These are phyloP conservation scores for Naegleria gruberi DNA, from an alignment of 208 protist genomes.

Conservation along the genomic window DNA sequence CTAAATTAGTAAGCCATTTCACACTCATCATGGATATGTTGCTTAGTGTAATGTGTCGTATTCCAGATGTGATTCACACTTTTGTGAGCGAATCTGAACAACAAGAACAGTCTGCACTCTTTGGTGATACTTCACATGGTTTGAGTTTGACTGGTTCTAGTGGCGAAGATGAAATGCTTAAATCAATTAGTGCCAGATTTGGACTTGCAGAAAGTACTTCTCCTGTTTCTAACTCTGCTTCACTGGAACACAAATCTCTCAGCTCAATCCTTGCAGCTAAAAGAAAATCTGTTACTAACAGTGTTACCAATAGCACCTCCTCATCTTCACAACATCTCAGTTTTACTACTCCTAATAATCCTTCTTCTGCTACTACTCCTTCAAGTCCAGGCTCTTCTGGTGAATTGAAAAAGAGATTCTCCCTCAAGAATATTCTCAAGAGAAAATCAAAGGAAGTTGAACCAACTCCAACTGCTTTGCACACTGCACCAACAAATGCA, in stretches of 20 bases:
- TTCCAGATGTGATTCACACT: neutral
- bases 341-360: too few species aligned
- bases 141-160: neutral
- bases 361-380: neutral
- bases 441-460: neutral
- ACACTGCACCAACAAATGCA: neutral
- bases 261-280: neutral
- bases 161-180: neutral
- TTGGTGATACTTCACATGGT: neutral
- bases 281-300: neutral
- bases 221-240: neutral
- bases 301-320: too few species aligned
- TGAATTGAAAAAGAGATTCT: neutral
- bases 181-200: neutral
- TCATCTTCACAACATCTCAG: too few species aligned
- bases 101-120: neutral
- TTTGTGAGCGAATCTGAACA: neutral
- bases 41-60: neutral
- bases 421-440: neutral
- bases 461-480: neutral
- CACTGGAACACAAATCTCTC: neutral
- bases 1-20: neutral
- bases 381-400: neutral
- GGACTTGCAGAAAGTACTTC: neutral
- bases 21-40: constrained; percentile 9